These are phyloP conservation scores for Cercospora sp. DNA, from an alignment of 2,329 filamentous ascomycete species.

Conservation along the genomic window DNA sequence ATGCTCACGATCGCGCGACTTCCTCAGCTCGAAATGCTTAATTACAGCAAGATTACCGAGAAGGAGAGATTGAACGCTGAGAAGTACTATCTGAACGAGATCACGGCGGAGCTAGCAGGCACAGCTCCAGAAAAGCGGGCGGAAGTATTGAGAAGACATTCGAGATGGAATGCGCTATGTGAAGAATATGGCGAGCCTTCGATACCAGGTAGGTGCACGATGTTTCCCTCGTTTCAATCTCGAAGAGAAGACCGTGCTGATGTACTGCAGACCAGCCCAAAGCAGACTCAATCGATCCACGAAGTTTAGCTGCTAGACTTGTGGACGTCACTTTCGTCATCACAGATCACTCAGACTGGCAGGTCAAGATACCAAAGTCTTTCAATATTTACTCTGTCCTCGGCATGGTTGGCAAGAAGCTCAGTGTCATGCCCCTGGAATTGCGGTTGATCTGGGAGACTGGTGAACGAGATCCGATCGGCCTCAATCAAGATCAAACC, in stretches of 20 bases:
- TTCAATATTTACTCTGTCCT: slow-evolving; percentile 81
- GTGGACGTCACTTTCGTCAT: slow-evolving; percentile 64
- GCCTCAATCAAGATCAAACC: slow-evolving; percentile 54
- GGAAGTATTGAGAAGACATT: slow-evolving; percentile 63
- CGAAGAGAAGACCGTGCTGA: neutral
- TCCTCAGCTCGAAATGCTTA: slow-evolving; percentile 65
- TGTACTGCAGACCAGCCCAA: slow-evolving; percentile 41
- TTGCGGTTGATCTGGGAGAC: slow-evolving; percentile 82
- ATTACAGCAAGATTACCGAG: slow-evolving; percentile 67
- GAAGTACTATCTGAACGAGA: slow-evolving; percentile 86
- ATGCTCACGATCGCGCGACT: slow-evolving; percentile 84
- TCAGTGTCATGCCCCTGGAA: slow-evolving; percentile 62
- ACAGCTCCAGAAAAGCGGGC: slow-evolving; percentile 53
- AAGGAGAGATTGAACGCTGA: slow-evolving; percentile 85
- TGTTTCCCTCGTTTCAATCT: no score
- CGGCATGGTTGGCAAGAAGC: slow-evolving; percentile 71
- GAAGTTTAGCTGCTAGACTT: slow-evolving; percentile 78
- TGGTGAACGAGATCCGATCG: slow-evolving; percentile 80
- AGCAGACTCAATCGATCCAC: slow-evolving; percentile 59
- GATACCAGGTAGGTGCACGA: slow-evolving; percentile 43
- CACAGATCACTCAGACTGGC: slow-evolving; percentile 28
- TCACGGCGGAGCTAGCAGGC: slow-evolving; percentile 70
- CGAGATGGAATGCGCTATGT: slow-evolving; percentile 72
- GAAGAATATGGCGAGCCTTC: slow-evolving; percentile 71
- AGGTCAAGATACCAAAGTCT: slow-evolving; percentile 65